A percentile compares a stretch with the other conserved stretches of the same genome.
Conservation (phyloP, 2,329 filamentous ascomycete genomes). For the Colletotrichum simmondsii region DNA sequence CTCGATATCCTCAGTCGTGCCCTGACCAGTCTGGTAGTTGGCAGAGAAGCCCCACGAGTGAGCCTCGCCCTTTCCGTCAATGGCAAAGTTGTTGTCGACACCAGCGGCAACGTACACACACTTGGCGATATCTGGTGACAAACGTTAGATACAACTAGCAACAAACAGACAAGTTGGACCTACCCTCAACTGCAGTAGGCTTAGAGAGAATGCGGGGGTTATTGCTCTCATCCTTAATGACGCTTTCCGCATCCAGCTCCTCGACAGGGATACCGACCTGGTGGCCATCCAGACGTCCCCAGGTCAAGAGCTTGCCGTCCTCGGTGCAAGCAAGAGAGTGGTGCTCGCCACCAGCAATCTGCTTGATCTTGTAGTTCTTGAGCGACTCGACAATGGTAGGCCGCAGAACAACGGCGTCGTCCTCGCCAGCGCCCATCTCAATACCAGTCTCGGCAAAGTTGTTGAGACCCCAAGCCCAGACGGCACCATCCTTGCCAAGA, state of each 20-base stretch:
- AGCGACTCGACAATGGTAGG: constrained; percentile 76
- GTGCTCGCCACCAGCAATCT: constrained; percentile 76
- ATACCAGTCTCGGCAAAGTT: constrained; percentile 83
- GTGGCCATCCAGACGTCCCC: constrained; percentile 68
- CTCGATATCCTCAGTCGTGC: constrained; percentile 81
- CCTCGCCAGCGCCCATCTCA: constrained; percentile 70
- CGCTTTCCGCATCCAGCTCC: constrained; percentile 65
- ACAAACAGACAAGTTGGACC: constrained; percentile 36
- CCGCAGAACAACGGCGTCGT: constrained; percentile 77
- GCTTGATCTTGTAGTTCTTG: constrained; percentile 69
- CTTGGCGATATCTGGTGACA: constrained; percentile 58
- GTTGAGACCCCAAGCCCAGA: constrained; percentile 89
- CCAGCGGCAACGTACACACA: constrained; percentile 71
- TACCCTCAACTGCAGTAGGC: constrained; percentile 71
- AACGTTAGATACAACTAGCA: constrained; percentile 2
- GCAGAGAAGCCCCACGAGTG: constrained; percentile 86
- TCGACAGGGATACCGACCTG: constrained; percentile 68
- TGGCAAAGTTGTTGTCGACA: constrained; percentile 79
- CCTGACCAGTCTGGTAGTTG: constrained; percentile 83
- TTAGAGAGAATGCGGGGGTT: constrained; percentile 77
- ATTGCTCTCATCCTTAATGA: constrained; percentile 72
- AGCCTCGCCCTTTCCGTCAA: constrained; percentile 76
- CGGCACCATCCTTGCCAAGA: constrained; percentile 74
- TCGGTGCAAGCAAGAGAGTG: constrained; percentile 76
- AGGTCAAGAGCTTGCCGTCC: constrained; percentile 67